Evolutionary conservation across 768 basidiomycete genomes (phyloP), one percentile per base, ranked within the genome.

Genomic region (Neoboletus subvelutipes): DNA sequence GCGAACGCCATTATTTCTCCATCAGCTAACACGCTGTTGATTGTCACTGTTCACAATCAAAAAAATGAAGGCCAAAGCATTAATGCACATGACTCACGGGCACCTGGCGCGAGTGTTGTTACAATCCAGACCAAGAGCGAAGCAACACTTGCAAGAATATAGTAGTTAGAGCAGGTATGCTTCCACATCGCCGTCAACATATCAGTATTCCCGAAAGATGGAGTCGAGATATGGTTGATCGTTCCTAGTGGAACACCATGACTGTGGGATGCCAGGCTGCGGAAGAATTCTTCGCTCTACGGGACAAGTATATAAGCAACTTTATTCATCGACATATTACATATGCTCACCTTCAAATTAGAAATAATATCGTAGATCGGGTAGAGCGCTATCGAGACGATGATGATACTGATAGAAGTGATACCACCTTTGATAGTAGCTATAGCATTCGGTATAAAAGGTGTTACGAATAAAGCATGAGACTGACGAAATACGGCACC

Each of bases 281-380:
- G 64, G 45, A 71, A 71, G n/a, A 73, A 71, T 39, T 68, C 67
- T 55, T 68, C 67, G 28, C 65, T 65, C 67, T 68, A 37, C 20
- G 33, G 3, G 26, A 24, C 5, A 3, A 26, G 10, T 24, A 31
- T 10, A 54, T 45, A 10, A 54, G 26, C 9, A 18, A 39, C 17
- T 15, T 34, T 13, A 34, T 34, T 34, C 33, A 13, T 34, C 33
- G 12, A 34, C 33, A 34, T 5, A 39, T 39, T 7, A 18, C 37
- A 17, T 18, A 9, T 7, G 15, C 60, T 37, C 39, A 61, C 69
- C 57, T 59, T 65, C 29, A 70, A 33, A 22, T 33, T 55, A 10
- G 64, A 60, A 39, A 70, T 5, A 0, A 66, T 24, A 28, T 50
- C 50, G 3, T 57, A 58, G 17, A 72, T n/a, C 2, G 70, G 69